Evolutionary conservation across 2,329 filamentous ascomycete species (phyloP), one percentile per base, ranked within the genome.

Genomic region (Plenodomus biglobosus): DNA sequence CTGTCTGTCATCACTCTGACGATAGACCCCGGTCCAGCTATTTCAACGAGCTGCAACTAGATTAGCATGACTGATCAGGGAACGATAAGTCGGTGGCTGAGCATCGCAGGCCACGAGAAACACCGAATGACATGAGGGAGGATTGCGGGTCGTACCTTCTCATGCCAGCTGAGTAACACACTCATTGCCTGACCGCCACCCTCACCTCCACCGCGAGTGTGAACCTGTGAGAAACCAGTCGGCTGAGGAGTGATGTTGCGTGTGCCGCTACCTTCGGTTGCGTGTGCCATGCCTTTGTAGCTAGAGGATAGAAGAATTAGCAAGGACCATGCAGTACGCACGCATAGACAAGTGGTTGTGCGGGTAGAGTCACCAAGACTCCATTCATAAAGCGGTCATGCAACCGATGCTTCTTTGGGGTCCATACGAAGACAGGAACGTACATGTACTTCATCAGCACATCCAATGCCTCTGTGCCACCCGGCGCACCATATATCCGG

Each of bases 391-490:
- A n/a, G n/a, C n/a, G n/a, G n/a, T n/a, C n/a, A n/a, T n/a, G n/a
- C n/a, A n/a, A n/a, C n/a, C n/a, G n/a, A n/a, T 38, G 35, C 35
- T 8, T 10, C 18, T 21, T 30, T 36, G 18, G 36, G 34, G n/a
- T 46, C 41, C 32, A 48, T 53, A 48, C 49, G 20, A 30, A 37
- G 34, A 40, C 39, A 36, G 39, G 36, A 48, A 79, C 87, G 66
- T 83, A 96, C 85, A 96, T 79, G 76, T 96, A 99, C 78, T 99
- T 99, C 89, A 96, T 96, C 72, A 99, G 77, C 42, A 92, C 90
- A 73, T 99, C 94, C 59, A 95, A 77, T 52, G 88, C 81, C 75
- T 97, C 94, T 53, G 84, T 84, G 21, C 94, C 94, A 53, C 88
- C 88, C 42, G 88, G 84, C 10, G 86, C 85, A 50, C 78, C 78